These are phyloP conservation scores for Roridomyces roridus DNA, from an alignment of 768 basidiomycete genomes.

Conservation along the genomic window DNA sequence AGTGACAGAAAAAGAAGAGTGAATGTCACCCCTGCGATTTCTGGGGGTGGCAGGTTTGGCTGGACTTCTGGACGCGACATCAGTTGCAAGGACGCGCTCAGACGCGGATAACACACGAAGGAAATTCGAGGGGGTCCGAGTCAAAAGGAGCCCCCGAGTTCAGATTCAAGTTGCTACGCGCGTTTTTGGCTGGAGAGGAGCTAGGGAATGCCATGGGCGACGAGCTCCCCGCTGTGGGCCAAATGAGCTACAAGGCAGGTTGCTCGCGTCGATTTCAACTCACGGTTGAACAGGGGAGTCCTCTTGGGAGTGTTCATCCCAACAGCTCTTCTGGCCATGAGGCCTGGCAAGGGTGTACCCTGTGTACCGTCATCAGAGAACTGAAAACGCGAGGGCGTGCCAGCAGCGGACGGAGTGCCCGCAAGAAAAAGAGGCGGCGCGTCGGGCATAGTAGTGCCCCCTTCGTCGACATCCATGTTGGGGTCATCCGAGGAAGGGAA, in stretches of 20 bases:
- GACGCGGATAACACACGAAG: constrained; percentile 53
- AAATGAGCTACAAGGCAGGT: constrained; percentile 14
- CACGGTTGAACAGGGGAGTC: constrained; percentile 59
- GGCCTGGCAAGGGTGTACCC: constrained; percentile 52
- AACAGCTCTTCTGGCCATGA: constrained; percentile 58
- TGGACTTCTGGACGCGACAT: constrained; percentile 51
- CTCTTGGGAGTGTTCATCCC: constrained; percentile 63
- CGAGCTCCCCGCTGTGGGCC: constrained; percentile 55
- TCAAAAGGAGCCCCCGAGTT: constrained; percentile 48
- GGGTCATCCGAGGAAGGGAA: constrained; percentile 71
- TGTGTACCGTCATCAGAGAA: constrained; percentile 38
- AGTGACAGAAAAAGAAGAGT: constrained; percentile 75
- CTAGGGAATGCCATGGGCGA: constrained; percentile 71
- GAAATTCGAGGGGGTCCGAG: constrained; percentile 76
- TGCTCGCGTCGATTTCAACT: constrained; percentile 27
- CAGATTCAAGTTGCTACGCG: constrained; percentile 41
- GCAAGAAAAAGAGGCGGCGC: constrained; percentile 61
- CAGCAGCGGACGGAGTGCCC: constrained; percentile 57
- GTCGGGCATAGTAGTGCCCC: constrained; percentile 46
- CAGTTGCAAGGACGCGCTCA: background rate
- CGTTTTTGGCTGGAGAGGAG: constrained; percentile 62
- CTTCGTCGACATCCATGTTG: constrained; percentile 51
- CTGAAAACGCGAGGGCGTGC: constrained; percentile 53
- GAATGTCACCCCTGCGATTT: constrained; percentile 88
- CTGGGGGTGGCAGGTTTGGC: constrained; percentile 61